Evolutionary conservation across 345 rosid genomes (phyloP), one percentile per base, ranked within the genome.

Genomic region (Eucalyptus tenuipes): DNA sequence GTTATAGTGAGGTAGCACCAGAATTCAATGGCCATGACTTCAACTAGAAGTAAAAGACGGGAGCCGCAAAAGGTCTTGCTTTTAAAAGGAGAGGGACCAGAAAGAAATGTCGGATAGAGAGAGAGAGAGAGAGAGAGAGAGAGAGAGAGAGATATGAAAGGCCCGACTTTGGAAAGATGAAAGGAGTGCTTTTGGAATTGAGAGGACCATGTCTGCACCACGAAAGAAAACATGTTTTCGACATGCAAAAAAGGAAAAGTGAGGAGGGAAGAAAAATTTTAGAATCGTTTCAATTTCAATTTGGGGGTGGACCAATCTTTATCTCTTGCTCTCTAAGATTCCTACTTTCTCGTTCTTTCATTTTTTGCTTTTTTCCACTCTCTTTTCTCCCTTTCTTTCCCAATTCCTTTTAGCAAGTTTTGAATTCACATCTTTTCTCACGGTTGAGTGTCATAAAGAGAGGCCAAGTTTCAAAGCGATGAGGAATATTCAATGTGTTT

Each of bases 151-250:
- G 89, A 86, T 88, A 85, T 17, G 61, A 88, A 88, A 90, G 64
- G 45, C n/a, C n/a, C n/a, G n/a, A n/a, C n/a, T n/a, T n/a, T n/a
- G n/a, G n/a, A n/a, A n/a, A 86, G 89, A 85, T 17, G 61, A 88
- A 88, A 90, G 64, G 45, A 64, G 49, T 88, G 89, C 94, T 92
- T 92, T 91, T 86, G 91, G 37, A 90, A 89, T 88, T 68, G 87
- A 88, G 57, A 89, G 93, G 91, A 90, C 91, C 90, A 86, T 80
- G 48, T 55, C 27, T 87, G 89, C 91, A 88, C 81, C 85, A 52
- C 44, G 57, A 86, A 37, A 50, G 85, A 89, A 88, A 87, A 92
- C 90, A 89, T 88, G 91, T 86, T 87, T 91, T 86, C 17, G 89
- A 90, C 90, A 59, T 88, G 82, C 82, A 89, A 90, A 87, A 89